phyloP scores from a whole-genome alignment of 2,329 filamentous ascomycete species.

The Colletotrichum liaoningense region DNA sequence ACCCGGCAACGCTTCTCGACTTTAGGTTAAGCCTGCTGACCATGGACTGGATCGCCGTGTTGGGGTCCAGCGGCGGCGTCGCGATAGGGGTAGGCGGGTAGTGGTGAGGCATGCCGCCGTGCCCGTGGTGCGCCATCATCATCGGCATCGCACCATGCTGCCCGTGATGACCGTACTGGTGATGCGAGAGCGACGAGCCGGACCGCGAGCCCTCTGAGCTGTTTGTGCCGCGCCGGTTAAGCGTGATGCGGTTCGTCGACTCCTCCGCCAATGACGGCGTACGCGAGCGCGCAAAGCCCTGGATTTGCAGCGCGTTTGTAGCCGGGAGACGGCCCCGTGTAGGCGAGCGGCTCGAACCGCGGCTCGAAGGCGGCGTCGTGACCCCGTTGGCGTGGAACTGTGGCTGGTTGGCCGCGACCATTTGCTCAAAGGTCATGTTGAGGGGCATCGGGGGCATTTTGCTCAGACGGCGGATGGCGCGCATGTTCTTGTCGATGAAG shows the following conservation, averaged over 20 bases:
- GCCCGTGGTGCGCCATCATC: conserved; percentile 20
- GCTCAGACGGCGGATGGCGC: conserved; percentile 55
- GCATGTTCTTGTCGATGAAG: conserved; percentile 56
- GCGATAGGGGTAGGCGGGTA: conserved; percentile 38
- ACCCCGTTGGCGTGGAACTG: conserved; percentile 30
- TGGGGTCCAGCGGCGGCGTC: conserved; percentile 43
- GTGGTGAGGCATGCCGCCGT: not conserved
- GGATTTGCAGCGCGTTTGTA: not conserved
- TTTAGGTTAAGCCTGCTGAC: conserved; percentile 48
- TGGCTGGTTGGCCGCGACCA: conserved; percentile 42
- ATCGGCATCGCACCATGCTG: not conserved
- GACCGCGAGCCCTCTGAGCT: conserved; percentile 32
- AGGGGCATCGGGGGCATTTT: conserved; percentile 48
- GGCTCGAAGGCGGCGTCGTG: conserved; percentile 47
- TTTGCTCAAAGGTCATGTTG: conserved; percentile 46
- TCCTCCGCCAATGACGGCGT: conserved; percentile 28
- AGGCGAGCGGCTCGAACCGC: conserved; percentile 45
- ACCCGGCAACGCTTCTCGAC: conserved; percentile 38
- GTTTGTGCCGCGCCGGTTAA: conserved; percentile 36
- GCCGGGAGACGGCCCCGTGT: conserved; percentile 26
- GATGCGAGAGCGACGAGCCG: not conserved
- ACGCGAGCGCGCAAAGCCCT: conserved; percentile 37
- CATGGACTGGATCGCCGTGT: conserved; percentile 45
- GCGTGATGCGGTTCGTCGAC: conserved; percentile 21
- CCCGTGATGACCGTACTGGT: not conserved